Evolutionary conservation across 306 rosid genomes (phyloP), one percentile per base, ranked within the genome.

Genomic region (Canavalia ensiformis): DNA sequence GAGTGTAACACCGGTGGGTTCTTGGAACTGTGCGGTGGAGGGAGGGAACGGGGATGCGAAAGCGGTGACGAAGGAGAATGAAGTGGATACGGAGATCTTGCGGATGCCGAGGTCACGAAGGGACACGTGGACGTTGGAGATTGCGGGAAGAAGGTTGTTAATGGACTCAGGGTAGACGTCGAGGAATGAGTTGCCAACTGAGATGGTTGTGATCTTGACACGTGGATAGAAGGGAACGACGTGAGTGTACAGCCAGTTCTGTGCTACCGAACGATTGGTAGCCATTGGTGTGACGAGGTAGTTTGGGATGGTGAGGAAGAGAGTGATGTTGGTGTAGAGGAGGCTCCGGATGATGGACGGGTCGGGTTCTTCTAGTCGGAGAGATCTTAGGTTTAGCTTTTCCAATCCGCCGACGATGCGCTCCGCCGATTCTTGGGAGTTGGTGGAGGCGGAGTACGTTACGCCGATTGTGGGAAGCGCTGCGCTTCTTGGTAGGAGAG

Each of bases 221-320:
- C 97, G 95, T 3, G 97, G 99, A 82, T 89, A 89, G 93, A 91
- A 95, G 0, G 99, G 97, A 64, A 90, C 79, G 77, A 93, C 94
- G 85, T 90, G 84, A 18, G 57, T 10, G 92, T 81, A 88, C 44
- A 95, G 87, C 97, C 99, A 95, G 1, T 57, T 80, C 78, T 84
- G 71, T 25, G 97, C 95, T 42, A 25, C 6, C 79, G 97, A 77
- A 76, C 97, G 93, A 83, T 93, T 95, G 55, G 83, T 44, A 41
- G 98, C 97, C 10, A 93, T 85, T 1, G 87, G 55, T 0, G 91
- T 58, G 29, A 93, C 91, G 68, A 91, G 44, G 78, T 49, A 51
- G 87, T 95, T 91, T 6, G 98, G 97, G 34, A 93, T 74, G 62
- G 95, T 90, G 72, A 93, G 95, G 81, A 91, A 85, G 67, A 93